Conservation (phyloP, 345 rosid species). For the Populus deltoides region DNA sequence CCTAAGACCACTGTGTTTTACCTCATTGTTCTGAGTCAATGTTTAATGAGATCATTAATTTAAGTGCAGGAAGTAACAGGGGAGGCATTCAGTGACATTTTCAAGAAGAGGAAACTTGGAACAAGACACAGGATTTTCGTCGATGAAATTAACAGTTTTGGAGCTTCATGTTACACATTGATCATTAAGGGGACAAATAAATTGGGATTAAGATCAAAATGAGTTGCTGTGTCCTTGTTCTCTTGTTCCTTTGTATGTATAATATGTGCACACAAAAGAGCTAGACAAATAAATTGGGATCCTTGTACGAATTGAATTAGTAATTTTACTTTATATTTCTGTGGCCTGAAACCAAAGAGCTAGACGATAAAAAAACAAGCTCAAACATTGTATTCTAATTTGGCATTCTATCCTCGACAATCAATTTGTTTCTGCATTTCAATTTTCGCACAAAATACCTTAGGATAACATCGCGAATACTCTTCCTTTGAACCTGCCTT, state of each 20-base stretch:
- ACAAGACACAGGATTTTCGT: neutral
- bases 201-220: neutral
- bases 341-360: too few relatives aligned
- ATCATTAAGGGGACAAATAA: neutral
- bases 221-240: neutral
- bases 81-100: neutral
- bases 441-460: too few relatives aligned
- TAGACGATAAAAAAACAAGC: too few relatives aligned
- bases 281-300: too few relatives aligned
- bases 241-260: constrained; percentile 18
- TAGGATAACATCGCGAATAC: too few relatives aligned
- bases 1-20: neutral
- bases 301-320: too few relatives aligned
- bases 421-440: too few relatives aligned
- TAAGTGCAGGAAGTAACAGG: neutral
- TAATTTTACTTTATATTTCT: too few relatives aligned
- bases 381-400: too few relatives aligned
- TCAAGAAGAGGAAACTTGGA: neutral
- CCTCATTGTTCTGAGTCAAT: neutral
- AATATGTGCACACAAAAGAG: neutral
- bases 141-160: neutral
- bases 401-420: too few relatives aligned
- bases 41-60: too few relatives aligned
- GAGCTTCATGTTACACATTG: constrained; percentile 2
- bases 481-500: too few relatives aligned